Percentiles rank a stretch among this genome's conserved stretches.
Conservation (phyloP, 2,329 filamentous ascomycete genomes). For the Ambrosiella beaveri region DNA sequence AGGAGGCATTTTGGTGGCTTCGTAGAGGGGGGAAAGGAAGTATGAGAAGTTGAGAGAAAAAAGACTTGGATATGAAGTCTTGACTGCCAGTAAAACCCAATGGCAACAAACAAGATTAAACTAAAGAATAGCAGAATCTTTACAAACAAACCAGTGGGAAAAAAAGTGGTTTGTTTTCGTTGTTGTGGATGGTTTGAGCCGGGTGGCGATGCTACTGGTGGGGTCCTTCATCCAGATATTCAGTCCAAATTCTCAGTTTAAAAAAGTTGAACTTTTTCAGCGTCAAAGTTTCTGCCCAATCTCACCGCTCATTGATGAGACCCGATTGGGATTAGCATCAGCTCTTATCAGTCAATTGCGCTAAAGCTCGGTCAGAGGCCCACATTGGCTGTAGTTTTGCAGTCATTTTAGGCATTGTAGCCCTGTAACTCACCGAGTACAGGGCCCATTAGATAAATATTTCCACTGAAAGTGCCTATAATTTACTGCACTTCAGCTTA, state of each 20-base stretch:
- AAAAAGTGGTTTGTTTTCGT: neutral
- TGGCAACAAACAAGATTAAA: neutral
- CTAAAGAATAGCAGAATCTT: neutral
- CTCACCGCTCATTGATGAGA: conserved; percentile 13
- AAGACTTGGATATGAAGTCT: neutral
- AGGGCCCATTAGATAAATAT: neutral
- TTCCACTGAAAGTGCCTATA: neutral
- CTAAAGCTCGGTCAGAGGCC: neutral
- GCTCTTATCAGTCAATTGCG: conserved; percentile 3
- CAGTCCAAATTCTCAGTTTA: conserved; percentile 13
- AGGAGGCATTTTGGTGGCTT: conserved; percentile 38
- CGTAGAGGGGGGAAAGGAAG: conserved; percentile 7
- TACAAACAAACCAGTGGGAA: neutral
- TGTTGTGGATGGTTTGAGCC: neutral
- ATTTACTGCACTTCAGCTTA: neutral
- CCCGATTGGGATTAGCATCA: conserved; percentile 4
- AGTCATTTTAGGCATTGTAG: neutral
- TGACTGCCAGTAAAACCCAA: neutral
- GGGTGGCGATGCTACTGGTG: neutral
- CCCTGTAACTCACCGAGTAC: neutral
- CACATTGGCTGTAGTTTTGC: neutral
- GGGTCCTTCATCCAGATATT: conserved; percentile 13
- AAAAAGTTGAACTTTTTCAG: conserved; percentile 18
- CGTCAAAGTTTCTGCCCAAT: conserved; percentile 12
- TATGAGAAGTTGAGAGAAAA: neutral